Evolutionary conservation across 371 early-diverging fungal genomes (phyloP), one percentile per base, ranked within the genome.

Genomic region (Mortierella sp.): DNA sequence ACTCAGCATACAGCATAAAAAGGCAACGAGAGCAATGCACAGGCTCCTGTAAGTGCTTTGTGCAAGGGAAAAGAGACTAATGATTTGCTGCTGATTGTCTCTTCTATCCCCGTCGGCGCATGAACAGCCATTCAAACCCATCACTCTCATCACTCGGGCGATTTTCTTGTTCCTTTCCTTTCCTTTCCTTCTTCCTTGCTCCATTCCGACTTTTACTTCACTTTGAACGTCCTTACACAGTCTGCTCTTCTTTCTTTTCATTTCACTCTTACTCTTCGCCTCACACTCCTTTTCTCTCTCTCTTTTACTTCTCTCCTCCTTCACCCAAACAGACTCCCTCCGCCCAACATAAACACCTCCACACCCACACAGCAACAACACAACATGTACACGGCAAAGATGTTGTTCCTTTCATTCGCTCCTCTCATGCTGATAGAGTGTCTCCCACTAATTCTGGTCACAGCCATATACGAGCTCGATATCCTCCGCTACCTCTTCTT

Each of bases 361-460:
- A n/a, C 72, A n/a, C 58, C 0, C 3, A n/a, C 60, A 45, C 60
- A 3, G 11, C 44, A 45, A 42, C 44, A 58, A 31, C n/a, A n/a
- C n/a, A 47, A 31, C 14, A 45, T 75, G 48, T 68, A 65, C 31
- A 9, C 47, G 8, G 31, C 65, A 31, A 65, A 65, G 65, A 38
- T 19, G 6, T 21, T 65, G 38, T 65, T 65, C 21, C 65, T 65
- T 65, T 31, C 65, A 13, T 28, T 63, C 34, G 65, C 65, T 38
- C 84, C 84, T 11, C 24, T n/a, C 48, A 54, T 70, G 71, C 38
- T 84, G 60, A 65, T 57, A 38, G 84, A 84, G 50, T 74, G 47
- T n/a, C 42, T 80, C 13, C 80, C 84, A n/a, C 54, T 84, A 19
- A 34, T 77, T 50, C 73, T 80, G 3, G 78, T 70, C 21, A 84